Evolutionary conservation across 148 eudicot species (phyloP), one percentile per base, ranked within the genome.

Genomic region (Rhododendron ovatum): DNA sequence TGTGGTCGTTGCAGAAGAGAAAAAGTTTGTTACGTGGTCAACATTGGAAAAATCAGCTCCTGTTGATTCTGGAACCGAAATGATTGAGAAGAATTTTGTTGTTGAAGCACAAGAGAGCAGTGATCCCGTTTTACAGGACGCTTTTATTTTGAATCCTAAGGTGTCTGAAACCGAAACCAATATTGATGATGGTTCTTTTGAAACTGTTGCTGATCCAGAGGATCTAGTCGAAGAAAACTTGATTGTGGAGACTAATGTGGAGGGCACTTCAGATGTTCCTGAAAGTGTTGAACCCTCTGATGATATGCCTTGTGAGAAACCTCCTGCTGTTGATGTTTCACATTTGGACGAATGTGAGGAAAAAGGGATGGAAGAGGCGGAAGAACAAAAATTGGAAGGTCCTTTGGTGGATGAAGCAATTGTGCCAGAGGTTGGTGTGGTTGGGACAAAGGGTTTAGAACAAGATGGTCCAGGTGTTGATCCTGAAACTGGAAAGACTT

Each of bases 101-200:
- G 45, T 84, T 69, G 57, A 81, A 80, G 22, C 57, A 59, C 35
- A 77, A 57, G 86, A 55, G 82, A n/a, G 65, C 53, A 50, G 41
- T 79, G 69, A 61, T 22, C 43, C 26, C 17, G 14, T 47, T 78
- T 8, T 47, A 61, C 73, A 59, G 35, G 48, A 45, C 6, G 87
- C 83, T 81, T 20, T 84, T 71, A 26, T 45, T 63, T 53, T 14
- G 11, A 28, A 30, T 4, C 86, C 83, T 12, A 26, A 78, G 67
- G 63, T 41, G 33, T 55, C 65, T 45, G 82, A 39, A 85, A 61
- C 80, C 35, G 57, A 48, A 77, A 48, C 20, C 51, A 43, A 35
- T 20, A 15, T 14, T 50, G 39, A 35, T 4, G 53, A 39, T 2
- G 45, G 67, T 74, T 43, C 82, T 26, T 73, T 35, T 37, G 82